Conservation (phyloP, 1,284 basidiomycete genomes). For the Ustilago sp. region DNA sequence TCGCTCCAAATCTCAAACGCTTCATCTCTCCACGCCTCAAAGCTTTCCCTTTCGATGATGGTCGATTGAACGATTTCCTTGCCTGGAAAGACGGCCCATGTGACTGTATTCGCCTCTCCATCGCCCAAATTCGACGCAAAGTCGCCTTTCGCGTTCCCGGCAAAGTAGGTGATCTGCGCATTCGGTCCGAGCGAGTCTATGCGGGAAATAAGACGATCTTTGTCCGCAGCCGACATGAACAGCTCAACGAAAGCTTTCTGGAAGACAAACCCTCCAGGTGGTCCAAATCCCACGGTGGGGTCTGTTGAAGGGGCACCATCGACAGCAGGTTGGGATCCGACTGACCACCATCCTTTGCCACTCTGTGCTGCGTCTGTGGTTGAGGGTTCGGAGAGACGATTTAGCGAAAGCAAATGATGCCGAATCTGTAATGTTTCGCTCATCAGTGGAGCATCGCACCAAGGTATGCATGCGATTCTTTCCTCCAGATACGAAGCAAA, state of each 20-base stretch:
- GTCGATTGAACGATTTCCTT: constrained; percentile 72
- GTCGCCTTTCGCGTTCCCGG: constrained; percentile 75
- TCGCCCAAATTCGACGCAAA: constrained; percentile 69
- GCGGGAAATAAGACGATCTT: constrained; percentile 76
- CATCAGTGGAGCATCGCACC: constrained; percentile 86
- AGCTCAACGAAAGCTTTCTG: constrained; percentile 99
- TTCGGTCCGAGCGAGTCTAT: constrained; percentile 75
- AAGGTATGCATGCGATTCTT: constrained; percentile 81
- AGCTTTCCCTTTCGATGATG: constrained; percentile 71
- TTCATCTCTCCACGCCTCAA: constrained; percentile 79
- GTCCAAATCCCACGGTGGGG: constrained; percentile 89
- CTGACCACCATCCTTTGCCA: constrained; percentile 82
- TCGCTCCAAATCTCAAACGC: constrained; percentile 96
- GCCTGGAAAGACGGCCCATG: constrained; percentile 71
- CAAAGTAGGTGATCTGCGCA: constrained; percentile 82
- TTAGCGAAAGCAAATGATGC: constrained; percentile 81
- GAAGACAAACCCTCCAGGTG: constrained; percentile 89
- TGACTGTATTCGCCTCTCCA: constrained; percentile 71
- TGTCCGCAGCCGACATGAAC: constrained; percentile 79
- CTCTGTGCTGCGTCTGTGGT: constrained; percentile 6
- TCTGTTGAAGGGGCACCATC: constrained; percentile 64
- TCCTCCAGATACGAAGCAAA: constrained; percentile 83
- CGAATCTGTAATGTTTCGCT: constrained; percentile 87
- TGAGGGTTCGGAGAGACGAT: constrained; percentile 17
- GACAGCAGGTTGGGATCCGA: constrained; percentile 86